Conservation (phyloP, 2,329 filamentous ascomycete species). For the Penicillium palitans region DNA sequence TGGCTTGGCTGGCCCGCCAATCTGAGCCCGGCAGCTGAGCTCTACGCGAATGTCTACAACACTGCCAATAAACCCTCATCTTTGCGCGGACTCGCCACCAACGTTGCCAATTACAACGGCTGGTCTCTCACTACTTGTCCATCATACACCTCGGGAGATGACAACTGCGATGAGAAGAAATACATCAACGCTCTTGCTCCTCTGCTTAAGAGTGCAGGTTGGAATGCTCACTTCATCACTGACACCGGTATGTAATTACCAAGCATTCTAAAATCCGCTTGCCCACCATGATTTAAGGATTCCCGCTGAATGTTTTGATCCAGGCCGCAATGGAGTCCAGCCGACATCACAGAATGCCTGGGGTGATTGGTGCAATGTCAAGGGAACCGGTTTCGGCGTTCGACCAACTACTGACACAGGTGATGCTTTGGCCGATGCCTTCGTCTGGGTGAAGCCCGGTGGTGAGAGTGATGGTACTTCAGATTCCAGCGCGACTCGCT, state of each 20-base stretch:
- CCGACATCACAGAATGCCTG: conserved; percentile 56
- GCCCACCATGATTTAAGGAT: too few species aligned
- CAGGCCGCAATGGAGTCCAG: conserved; percentile 63
- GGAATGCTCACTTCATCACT: conserved; percentile 57
- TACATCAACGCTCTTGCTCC: conserved; percentile 55
- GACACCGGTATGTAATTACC: conserved; percentile 47
- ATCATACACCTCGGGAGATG: conserved; percentile 47
- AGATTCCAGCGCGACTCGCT: conserved; percentile 51
- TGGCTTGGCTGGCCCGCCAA: conserved; percentile 67
- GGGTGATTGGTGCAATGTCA: conserved; percentile 70
- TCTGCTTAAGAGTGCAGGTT: conserved; percentile 49
- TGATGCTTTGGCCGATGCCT: conserved; percentile 60
- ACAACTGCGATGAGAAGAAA: conserved; percentile 55
- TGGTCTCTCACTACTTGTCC: conserved; percentile 50
- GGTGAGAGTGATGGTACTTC: conserved; percentile 56
- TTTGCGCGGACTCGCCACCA: conserved; percentile 57
- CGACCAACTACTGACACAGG: conserved; percentile 65
- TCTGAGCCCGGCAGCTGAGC: conserved; percentile 51
- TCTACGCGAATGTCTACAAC: conserved; percentile 52
- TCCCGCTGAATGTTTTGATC: too few species aligned
- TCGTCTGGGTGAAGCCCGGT: conserved; percentile 72
- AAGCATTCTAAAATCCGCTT: too few species aligned
- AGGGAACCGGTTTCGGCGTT: conserved; percentile 63
- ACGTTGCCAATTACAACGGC: conserved; percentile 61
- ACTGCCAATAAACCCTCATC: conserved; percentile 48